These are phyloP conservation scores for Areca catechu DNA, from an alignment of 176 grass and related monocot species.

Conservation along the genomic window DNA sequence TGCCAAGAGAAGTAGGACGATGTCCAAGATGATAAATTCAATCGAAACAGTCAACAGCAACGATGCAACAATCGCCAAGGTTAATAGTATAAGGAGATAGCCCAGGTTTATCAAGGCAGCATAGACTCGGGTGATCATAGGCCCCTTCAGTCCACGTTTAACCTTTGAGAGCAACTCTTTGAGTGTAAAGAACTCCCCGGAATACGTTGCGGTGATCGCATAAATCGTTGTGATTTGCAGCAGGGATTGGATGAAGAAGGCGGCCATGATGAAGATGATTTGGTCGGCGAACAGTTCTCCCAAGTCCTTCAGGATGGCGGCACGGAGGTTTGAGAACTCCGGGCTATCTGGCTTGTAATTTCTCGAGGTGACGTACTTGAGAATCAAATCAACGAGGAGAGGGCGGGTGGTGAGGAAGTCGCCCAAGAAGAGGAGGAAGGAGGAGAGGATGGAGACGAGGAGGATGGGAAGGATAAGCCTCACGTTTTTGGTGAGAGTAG, in stretches of 20 bases:
- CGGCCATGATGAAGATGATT: slow-evolving; percentile 1
- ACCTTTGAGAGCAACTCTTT: slow-evolving; percentile 7
- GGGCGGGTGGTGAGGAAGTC: slow-evolving; percentile 11
- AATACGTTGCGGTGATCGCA: slow-evolving; percentile 6
- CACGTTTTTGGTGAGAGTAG: too few species aligned
- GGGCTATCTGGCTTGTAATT: too few species aligned
- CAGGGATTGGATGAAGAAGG: not conserved
- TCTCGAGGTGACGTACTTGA: too few species aligned
- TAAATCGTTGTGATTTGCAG: slow-evolving; percentile 9
- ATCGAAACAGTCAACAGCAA: not conserved
- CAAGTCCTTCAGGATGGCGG: too few species aligned
- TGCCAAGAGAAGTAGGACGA: not conserved
- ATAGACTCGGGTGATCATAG: slow-evolving; percentile 17
- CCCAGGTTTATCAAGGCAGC: not conserved
- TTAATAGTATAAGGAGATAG: not conserved
- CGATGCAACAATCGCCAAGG: not conserved
- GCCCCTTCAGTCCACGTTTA: slow-evolving; percentile 5
- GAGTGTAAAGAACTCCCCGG: slow-evolving; percentile 8
- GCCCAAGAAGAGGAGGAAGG: slow-evolving; percentile 10
- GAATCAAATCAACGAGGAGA: too few species aligned
- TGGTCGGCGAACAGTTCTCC: too few species aligned
- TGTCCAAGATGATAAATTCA: not conserved
- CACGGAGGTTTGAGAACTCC: too few species aligned
- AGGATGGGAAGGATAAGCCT: too few species aligned
- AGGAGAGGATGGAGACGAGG: not conserved